phyloP scores from a whole-genome alignment of 1,284 basidiomycete genomes.

The Marasmius fiardii region DNA sequence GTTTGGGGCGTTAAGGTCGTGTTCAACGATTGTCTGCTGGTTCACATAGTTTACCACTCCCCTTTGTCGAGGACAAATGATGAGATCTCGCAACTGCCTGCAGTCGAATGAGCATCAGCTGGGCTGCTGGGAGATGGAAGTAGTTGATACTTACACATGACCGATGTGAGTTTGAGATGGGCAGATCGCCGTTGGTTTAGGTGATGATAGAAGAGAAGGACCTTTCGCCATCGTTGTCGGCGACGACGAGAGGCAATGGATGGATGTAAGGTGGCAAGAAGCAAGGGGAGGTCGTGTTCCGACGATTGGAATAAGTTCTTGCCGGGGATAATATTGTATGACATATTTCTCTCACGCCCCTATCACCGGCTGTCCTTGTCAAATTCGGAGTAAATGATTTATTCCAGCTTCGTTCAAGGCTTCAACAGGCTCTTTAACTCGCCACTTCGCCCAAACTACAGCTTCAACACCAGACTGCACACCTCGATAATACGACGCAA shows the following conservation, averaged over 20 bases:
- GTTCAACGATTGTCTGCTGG: constrained; percentile 56
- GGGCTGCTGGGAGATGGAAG: constrained; percentile 1
- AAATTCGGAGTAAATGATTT: background rate
- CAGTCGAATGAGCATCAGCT: constrained; percentile 7
- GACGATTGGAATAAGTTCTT: too few species aligned
- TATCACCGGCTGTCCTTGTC: background rate
- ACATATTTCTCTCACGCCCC: constrained; percentile 1
- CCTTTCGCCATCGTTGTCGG: constrained; percentile 43
- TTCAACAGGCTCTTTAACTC: too few species aligned
- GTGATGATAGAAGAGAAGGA: constrained; percentile 41
- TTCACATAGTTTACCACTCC: constrained; percentile 70
- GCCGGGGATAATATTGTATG: too few species aligned
- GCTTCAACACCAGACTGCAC: too few species aligned
- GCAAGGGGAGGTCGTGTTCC: background rate
- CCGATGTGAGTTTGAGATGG: constrained; percentile 56
- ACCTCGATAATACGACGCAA: too few species aligned
- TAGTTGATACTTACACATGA: constrained; percentile 57
- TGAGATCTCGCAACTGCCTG: constrained; percentile 74
- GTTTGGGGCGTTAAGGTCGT: constrained; percentile 51
- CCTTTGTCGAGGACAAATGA: constrained; percentile 67
- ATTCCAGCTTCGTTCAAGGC: too few species aligned
- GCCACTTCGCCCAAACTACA: too few species aligned
- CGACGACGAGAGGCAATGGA: constrained; percentile 4
- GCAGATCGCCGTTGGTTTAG: constrained; percentile 38
- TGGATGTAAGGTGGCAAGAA: constrained; percentile 1